Evolutionary conservation across 2,329 filamentous ascomycete genomes (phyloP).

Genomic region (Xylariaceae sp.): DNA sequence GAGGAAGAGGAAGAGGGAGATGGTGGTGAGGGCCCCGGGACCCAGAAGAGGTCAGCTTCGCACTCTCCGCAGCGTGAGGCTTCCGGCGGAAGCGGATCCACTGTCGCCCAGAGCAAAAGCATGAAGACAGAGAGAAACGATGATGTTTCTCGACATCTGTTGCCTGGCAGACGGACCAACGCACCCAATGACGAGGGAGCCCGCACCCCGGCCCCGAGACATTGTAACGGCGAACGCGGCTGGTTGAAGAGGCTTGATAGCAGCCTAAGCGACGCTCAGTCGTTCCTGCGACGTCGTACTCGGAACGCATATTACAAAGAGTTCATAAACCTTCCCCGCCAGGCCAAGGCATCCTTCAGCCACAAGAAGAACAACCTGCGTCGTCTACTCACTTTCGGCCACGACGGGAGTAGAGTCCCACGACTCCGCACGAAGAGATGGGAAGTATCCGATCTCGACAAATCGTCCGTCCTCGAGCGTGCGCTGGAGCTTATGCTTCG

Average conservation of each 20-base stretch:
- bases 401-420: background rate
- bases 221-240: slow-evolving; percentile 3
- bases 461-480: slow-evolving; percentile 25
- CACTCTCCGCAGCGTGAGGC: too few species aligned
- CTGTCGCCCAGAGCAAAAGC: too few species aligned
- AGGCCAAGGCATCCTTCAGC: slow-evolving; percentile 19
- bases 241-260: background rate
- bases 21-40: background rate
- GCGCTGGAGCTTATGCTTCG: slow-evolving; percentile 28
- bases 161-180: too few species aligned
- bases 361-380: slow-evolving; percentile 26
- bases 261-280: background rate
- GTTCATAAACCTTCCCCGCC: slow-evolving; percentile 21
- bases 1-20: background rate
- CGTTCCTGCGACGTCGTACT: slow-evolving; percentile 18
- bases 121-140: background rate
- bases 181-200: too few species aligned
- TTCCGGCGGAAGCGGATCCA: too few species aligned
- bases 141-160: too few species aligned
- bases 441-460: slow-evolving; percentile 18
- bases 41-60: too few species aligned
- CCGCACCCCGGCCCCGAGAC: background rate
- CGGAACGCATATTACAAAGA: slow-evolving; percentile 24
- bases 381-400: slow-evolving; percentile 22
- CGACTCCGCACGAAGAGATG: slow-evolving; percentile 4